phyloP scores from a whole-genome alignment of 1,284 basidiomycete genomes.

The Ceratobasidium papillatum region DNA sequence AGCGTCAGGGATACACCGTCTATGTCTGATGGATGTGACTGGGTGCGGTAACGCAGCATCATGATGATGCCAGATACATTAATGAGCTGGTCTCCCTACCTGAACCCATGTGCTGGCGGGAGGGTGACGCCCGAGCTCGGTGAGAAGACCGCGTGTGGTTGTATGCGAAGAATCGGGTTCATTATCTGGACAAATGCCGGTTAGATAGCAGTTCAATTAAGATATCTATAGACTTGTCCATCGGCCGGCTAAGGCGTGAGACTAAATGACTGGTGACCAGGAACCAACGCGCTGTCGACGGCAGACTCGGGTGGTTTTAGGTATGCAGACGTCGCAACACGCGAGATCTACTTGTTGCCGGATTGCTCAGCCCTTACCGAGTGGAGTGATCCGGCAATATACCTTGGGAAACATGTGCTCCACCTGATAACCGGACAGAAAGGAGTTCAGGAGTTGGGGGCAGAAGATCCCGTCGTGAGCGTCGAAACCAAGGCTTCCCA shows the following conservation, averaged over 20 bases:
- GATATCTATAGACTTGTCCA: not conserved
- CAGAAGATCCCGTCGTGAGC: slow-evolving; percentile 8
- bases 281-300: slow-evolving; percentile 2
- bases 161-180: not conserved
- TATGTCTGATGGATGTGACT: slow-evolving; percentile 7
- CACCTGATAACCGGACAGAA: slow-evolving; percentile 6
- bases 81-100: not conserved
- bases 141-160: not conserved
- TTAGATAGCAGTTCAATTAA: slow-evolving; percentile 19
- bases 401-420: slow-evolving; percentile 3
- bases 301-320: not conserved
- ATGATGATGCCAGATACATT: not conserved
- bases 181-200: not conserved
- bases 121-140: not conserved
- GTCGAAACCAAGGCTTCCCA: not conserved
- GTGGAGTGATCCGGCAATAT: slow-evolving; percentile 15
- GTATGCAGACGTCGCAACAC: slow-evolving; percentile 1
- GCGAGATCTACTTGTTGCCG: not conserved
- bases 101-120: slow-evolving; percentile 11
- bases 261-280: slow-evolving; percentile 5
- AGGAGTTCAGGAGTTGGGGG: not conserved
- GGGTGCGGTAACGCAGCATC: not conserved
- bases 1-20: slow-evolving; percentile 14
- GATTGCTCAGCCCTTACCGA: not conserved
- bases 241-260: slow-evolving; percentile 6